Conservation (phyloP, 2,329 filamentous ascomycete species). For the Colletotrichum sp. region DNA sequence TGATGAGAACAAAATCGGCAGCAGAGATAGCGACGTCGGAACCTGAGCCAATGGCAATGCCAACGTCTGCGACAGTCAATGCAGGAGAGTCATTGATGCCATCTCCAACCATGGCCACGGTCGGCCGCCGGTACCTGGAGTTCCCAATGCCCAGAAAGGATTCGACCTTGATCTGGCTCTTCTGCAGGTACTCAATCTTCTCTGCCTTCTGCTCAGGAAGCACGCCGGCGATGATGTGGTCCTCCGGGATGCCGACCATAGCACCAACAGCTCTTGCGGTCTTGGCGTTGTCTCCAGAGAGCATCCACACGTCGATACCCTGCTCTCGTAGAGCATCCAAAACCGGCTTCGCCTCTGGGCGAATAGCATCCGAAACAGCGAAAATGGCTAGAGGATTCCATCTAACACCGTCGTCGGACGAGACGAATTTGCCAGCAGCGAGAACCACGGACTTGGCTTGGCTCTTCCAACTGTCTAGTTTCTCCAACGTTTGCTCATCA, state of each 20-base stretch:
- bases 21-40: conserved; percentile 84
- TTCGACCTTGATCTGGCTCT: conserved; percentile 28
- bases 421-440: conserved; percentile 47
- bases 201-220: conserved; percentile 83
- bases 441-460: conserved; percentile 70
- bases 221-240: conserved; percentile 85
- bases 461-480: conserved; percentile 61
- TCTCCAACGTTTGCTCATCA: conserved; percentile 32
- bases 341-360: conserved; percentile 72
- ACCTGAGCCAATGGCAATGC: conserved; percentile 83
- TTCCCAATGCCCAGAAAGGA: conserved; percentile 18
- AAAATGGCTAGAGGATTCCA: conserved; percentile 69
- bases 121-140: conserved; percentile 42
- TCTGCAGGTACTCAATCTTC: conserved; percentile 69
- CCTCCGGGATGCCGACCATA: conserved; percentile 73
- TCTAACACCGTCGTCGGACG: background rate
- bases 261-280: conserved; percentile 81
- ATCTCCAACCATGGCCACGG: conserved; percentile 85
- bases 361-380: conserved; percentile 81
- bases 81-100: conserved; percentile 91
- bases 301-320: conserved; percentile 84
- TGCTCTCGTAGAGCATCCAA: conserved; percentile 67
- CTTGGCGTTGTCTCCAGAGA: conserved; percentile 85
- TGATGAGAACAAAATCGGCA: conserved; percentile 82
- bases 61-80: conserved; percentile 81